Evolutionary conservation across 331 rosid species (phyloP), one percentile per base, ranked within the genome.

Genomic region (Pyrus hybrid): DNA sequence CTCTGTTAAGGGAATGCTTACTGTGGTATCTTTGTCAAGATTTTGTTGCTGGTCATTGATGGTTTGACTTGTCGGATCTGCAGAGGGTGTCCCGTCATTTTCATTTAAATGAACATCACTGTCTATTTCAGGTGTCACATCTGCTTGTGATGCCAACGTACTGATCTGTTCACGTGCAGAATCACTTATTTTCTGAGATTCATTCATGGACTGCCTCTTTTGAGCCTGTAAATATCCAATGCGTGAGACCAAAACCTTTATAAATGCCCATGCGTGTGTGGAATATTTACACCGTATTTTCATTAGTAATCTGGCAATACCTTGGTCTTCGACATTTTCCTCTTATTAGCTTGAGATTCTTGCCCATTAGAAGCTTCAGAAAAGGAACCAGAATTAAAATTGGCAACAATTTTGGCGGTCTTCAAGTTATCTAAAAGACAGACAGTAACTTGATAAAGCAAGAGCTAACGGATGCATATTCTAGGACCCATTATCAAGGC

Each of bases 291-390:
- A 30, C 26, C 58, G 7, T 6, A 66, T 6, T 30, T 70, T 76
- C 6, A 72, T 29, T 70, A 70, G 63, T 29, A 67, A 67, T 62
- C 28, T 41, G 53, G 66, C 63, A 79, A 67, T 86, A 95, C 99
- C 97, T 86, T 88, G 71, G 80, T 77, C 87, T 86, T 90, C 72
- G 85, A 72, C 86, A 81, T 89, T 69, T 85, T 72, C 76, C 68
- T 85, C 86, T 9, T 37, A 37, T 88, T 92, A 73, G 86, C 87
- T 88, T 87, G 87, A 80, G 99, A 88, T 80, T 87, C 96, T 90
- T 92, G 88, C 71, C 91, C 97, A 85, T 88, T 95, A 76, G 92
- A 75, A 77, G 89, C 97, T 92, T 74, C 20, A 70, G 49, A 78
- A 69, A 68, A 75, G 57, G 45, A 73, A 68, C 81, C 67, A 51